Percentiles rank a stretch among this genome's conserved stretches.
phyloP scores from a whole-genome alignment of 2,329 filamentous ascomycete species.

The Arthrobotrys musiformis region DNA sequence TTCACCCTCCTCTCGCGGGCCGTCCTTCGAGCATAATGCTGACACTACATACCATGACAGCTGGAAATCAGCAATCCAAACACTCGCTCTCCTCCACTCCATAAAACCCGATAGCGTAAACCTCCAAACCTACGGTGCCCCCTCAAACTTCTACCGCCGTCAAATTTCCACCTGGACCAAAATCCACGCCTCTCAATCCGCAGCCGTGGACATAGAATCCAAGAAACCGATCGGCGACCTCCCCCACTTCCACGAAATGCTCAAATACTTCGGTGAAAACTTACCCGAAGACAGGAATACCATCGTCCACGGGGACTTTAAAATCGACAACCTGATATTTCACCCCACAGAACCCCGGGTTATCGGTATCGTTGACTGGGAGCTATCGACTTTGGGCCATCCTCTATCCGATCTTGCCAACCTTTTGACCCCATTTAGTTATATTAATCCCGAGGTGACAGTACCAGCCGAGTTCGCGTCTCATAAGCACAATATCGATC shows the following conservation, averaged over 20 bases:
- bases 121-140: slow-evolving; percentile 78
- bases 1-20: slow-evolving; percentile 41
- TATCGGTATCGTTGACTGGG: slow-evolving; percentile 96
- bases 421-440: slow-evolving; percentile 69
- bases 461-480: slow-evolving; percentile 5
- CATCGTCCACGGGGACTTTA: slow-evolving; percentile 95
- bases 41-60: slow-evolving; percentile 23
- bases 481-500: slow-evolving; percentile 41
- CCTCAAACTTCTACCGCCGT: slow-evolving; percentile 81
- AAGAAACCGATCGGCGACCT: slow-evolving; percentile 80
- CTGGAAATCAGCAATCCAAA: slow-evolving; percentile 84
- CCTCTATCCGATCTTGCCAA: slow-evolving; percentile 90
- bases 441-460: slow-evolving; percentile 29
- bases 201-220: slow-evolving; percentile 79
- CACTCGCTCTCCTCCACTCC: slow-evolving; percentile 86
- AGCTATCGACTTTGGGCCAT: slow-evolving; percentile 98
- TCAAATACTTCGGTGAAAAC: slow-evolving; percentile 64
- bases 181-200: slow-evolving; percentile 81
- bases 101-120: slow-evolving; percentile 70
- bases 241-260: slow-evolving; percentile 82
- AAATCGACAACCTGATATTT: slow-evolving; percentile 91
- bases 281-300: slow-evolving; percentile 82
- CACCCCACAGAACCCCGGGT: slow-evolving; percentile 87
- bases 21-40: background rate
- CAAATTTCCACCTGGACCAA: slow-evolving; percentile 85